Evolutionary conservation across 164 flowering plant species (phyloP), one percentile per base, ranked within the genome.

Genomic region (Piper betle): DNA sequence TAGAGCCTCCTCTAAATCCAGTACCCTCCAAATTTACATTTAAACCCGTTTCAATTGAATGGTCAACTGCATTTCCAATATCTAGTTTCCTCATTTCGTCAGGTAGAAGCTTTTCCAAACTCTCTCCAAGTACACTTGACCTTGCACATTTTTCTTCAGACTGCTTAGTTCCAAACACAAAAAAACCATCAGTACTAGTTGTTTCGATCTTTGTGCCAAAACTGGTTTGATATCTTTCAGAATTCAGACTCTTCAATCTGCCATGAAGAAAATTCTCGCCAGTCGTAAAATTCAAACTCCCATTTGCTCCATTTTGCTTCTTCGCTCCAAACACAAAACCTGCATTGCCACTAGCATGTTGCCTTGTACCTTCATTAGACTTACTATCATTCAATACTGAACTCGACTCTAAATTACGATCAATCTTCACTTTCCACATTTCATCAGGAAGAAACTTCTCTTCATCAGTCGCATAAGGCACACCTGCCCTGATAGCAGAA

Each of bases 81-180:
- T 75, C 66, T 73, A 80, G 64, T 65, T 75, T 78, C 66, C 70
- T 73, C 68, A 79, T 61, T 37, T 73, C 78, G 52, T 71, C 72
- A 0, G 69, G 72, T 39, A 82, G 8, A 18, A 33, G 20, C 61
- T 64, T 39, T 15, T 25, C 39, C 39, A 8, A 33, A 33, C 58
- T 7, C 58, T 10, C 58, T 55, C 3, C 57, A 55, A 33, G 15
- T 17, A 57, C 16, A 17, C 33, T 39, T 10, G 33, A 58, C 19
- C 40, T 40, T 16, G 61, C n/a, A 40, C 39, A n/a, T 17, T 69
- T 41, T 33, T 59, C 40, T 19, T 11, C 15, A 6, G n/a, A n/a
- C 25, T 5, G 57, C 25, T 19, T 20, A 19, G 57, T 37, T 55
- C 57, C 37, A 55, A 55, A 55, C 4, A 19, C 57, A 55, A 55